Evolutionary conservation across 1,139 yeast species (phyloP), one percentile per base, ranked within the genome.

Genomic region (Arxiozyma telluris): DNA sequence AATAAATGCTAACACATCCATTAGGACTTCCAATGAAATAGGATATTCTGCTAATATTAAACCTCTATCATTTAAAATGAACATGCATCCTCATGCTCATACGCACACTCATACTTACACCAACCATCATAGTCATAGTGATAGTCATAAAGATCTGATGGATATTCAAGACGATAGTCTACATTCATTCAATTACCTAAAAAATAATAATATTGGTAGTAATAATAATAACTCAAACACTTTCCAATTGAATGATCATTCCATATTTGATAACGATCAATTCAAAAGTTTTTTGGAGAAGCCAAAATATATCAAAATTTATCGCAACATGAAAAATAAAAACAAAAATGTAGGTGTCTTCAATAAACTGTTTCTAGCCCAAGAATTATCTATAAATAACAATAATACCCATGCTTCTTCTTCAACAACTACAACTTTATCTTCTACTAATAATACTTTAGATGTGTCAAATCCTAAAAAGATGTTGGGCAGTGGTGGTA

Each of bases 331-430:
- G 57, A 76, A 74, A 56, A 75, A 73, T 54, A 71, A 70, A 51
- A 46, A 34, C 7, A 46, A 46, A 21, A 73, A 80, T 49, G 76
- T 81, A 1, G 71, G 70, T 41, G 67, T 72, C 45, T 72, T 83
- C 56, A 79, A 79, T 59, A 73, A 84, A 55, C 67, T 89, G 50
- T 88, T 90, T 61, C 71, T 89, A 47, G 95, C 96, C 0, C 97
- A 90, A 68, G 95, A 89, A 68, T 71, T 90, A 56, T 73, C 75
- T 54, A 23, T 48, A 9, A n/a, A 27, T 39, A 44, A 42, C 15
- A 22, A 22, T 9, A 12, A 30, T 45, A 9, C 9, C 1, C 39
- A 5, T 15, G 8, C 22, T 20, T 11, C 47, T 9, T 5, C 21
- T 18, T 21, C 51, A 66, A 64, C 27, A n/a, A 25, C 30, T 21